A percentile compares a stretch with the other conserved stretches of the same genome.
Evolutionary conservation across 2,329 filamentous ascomycete genomes (phyloP).

Genomic region (Neofusicoccum umdonicola): DNA sequence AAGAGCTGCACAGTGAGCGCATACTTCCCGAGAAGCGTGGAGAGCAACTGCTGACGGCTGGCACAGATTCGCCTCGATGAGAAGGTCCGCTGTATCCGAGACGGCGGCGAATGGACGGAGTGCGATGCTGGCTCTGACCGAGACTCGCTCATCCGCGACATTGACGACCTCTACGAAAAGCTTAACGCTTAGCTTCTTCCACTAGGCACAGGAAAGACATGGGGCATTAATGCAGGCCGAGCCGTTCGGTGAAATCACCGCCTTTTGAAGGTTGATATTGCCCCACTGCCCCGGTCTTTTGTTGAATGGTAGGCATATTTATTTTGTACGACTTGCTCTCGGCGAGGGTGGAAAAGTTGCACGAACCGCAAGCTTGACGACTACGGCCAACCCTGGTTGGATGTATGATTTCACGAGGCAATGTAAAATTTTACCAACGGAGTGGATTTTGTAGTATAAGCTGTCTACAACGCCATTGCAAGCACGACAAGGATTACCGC

Average conservation of each 20-base stretch:
- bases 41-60: not conserved
- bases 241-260: not conserved
- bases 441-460: constrained; percentile 1
- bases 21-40: no score
- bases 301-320: not conserved
- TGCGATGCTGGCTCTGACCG: constrained; percentile 68
- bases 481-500: not conserved
- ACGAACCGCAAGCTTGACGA: not conserved
- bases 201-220: no score
- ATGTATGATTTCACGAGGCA: constrained; percentile 3
- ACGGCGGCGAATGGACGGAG: constrained; percentile 74
- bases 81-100: constrained; percentile 78
- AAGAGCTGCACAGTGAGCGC: constrained; percentile 45
- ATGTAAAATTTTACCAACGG: not conserved
- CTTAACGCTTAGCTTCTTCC: constrained; percentile 1
- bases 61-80: constrained; percentile 61
- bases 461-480: not conserved
- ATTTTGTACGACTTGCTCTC: not conserved
- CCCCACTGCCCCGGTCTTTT: not conserved
- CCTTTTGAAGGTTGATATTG: not conserved
- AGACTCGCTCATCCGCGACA: constrained; percentile 71
- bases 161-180: constrained; percentile 64
- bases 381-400: not conserved
- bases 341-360: not conserved
- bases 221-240: not conserved